A percentile compares a stretch with the other conserved stretches of the same genome.
Conservation (phyloP, 345 rosid genomes). For the Sisymbrium irio region DNA sequence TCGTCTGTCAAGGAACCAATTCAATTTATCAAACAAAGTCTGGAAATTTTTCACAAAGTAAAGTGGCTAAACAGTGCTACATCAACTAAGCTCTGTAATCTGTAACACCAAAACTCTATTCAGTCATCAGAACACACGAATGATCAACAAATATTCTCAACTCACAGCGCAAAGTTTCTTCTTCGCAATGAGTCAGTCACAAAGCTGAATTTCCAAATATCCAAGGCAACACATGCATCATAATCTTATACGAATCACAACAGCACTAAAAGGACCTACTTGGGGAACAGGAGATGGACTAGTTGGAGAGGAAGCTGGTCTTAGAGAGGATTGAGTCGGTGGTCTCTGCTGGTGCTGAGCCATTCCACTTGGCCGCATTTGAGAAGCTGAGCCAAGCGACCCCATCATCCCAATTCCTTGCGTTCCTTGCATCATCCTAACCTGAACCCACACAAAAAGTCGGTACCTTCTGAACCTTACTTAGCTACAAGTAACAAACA, state of each 20-base stretch:
- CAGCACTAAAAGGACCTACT: slow-evolving; percentile 43
- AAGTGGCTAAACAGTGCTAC: background rate
- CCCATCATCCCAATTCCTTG: slow-evolving; percentile 74
- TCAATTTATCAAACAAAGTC: background rate
- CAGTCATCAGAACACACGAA: background rate
- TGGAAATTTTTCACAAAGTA: background rate
- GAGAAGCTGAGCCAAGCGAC: slow-evolving; percentile 57
- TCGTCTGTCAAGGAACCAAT: background rate
- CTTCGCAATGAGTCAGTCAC: background rate
- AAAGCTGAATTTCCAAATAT: background rate
- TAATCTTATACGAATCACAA: background rate
- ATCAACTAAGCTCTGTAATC: background rate
- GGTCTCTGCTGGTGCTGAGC: slow-evolving; percentile 81
- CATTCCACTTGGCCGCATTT: slow-evolving; percentile 67
- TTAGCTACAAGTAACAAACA: background rate
- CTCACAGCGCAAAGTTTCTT: background rate
- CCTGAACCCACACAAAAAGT: slow-evolving; percentile 37
- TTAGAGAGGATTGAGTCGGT: slow-evolving; percentile 61
- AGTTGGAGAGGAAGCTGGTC: slow-evolving; percentile 57
- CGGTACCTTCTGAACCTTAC: background rate
- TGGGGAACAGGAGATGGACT: slow-evolving; percentile 55
- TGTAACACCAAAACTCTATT: background rate
- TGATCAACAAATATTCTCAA: background rate
- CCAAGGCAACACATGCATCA: background rate
- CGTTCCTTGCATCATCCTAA: slow-evolving; percentile 56